These are phyloP conservation scores for Strobilomyces echinocephalus DNA, from an alignment of 768 basidiomycete species.

Conservation along the genomic window DNA sequence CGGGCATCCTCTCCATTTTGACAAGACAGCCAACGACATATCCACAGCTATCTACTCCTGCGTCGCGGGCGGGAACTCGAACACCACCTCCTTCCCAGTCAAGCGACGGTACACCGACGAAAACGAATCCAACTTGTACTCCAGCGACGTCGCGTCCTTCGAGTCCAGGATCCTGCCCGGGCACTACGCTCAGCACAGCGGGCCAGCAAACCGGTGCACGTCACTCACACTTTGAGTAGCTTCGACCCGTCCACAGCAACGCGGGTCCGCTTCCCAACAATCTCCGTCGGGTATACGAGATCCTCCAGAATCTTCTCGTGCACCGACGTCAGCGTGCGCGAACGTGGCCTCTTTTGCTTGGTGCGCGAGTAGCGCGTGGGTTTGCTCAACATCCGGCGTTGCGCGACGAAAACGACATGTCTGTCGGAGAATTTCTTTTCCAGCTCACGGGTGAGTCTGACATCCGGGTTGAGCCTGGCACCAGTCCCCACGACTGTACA, in stretches of 20 bases:
- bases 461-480: constrained; percentile 6
- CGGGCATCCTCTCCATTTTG: constrained; percentile 35
- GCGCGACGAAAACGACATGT: constrained; percentile 97
- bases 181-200: constrained; percentile 13
- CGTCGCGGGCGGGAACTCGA: constrained; percentile 80
- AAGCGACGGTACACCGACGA: constrained; percentile 92
- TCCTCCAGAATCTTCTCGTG: constrained; percentile 99
- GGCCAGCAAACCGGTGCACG: constrained; percentile 5
- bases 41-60: constrained; percentile 50
- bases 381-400: constrained; percentile 97
- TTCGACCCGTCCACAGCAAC: constrained; percentile 91
- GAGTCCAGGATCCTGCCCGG: constrained; percentile 83
- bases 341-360: constrained; percentile 94
- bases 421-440: constrained; percentile 99
- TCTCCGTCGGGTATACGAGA: constrained; percentile 98
- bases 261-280: constrained; percentile 97
- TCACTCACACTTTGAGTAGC: constrained; percentile 92
- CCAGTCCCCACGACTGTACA: neutral
- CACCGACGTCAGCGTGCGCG: constrained; percentile 93
- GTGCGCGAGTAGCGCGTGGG: constrained; percentile 90
- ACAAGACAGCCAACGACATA: constrained; percentile 25
- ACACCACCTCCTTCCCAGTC: constrained; percentile 95
- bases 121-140: constrained; percentile 99
- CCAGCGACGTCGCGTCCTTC: constrained; percentile 95
- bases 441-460: constrained; percentile 93